These are phyloP conservation scores for Azolla pinnata DNA, from an alignment of 75 land plant genomes.

Conservation along the genomic window DNA sequence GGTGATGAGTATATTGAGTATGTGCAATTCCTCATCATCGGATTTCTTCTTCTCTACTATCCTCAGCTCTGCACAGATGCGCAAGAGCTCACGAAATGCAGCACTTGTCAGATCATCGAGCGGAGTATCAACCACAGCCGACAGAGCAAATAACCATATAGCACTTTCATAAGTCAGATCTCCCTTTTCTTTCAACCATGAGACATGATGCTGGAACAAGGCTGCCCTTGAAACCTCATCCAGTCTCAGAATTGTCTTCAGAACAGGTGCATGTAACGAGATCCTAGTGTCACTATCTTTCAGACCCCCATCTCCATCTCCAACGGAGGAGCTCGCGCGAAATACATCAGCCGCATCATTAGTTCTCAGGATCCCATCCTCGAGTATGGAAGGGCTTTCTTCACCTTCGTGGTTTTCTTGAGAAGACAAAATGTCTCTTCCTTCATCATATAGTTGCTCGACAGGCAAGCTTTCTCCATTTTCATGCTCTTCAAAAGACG, in stretches of 20 bases:
- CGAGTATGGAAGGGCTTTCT: too few species aligned
- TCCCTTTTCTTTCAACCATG: conserved; percentile 32
- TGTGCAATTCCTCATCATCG: conserved; percentile 60
- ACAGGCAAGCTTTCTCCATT: too few species aligned
- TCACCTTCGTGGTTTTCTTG: too few species aligned
- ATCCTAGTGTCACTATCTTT: neutral
- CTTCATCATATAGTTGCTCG: too few species aligned
- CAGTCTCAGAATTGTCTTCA: conserved; percentile 43
- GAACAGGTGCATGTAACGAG: conserved; percentile 19
- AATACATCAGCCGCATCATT: too few species aligned
- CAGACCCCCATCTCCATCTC: neutral
- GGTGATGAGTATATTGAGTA: conserved; percentile 72
- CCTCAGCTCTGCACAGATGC: conserved; percentile 61
- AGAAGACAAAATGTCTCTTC: too few species aligned
- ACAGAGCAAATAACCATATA: conserved; percentile 76
- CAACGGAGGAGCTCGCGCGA: too few species aligned
- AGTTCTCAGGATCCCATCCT: too few species aligned
- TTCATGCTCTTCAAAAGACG: too few species aligned
- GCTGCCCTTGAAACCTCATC: conserved; percentile 56
- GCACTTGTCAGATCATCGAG: conserved; percentile 74
- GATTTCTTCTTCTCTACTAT: conserved; percentile 30
- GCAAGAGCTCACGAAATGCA: conserved; percentile 54
- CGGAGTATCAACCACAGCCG: conserved; percentile 64
- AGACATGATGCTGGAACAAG: conserved; percentile 45
- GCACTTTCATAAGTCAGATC: conserved; percentile 36